Evolutionary conservation across 169 alveolate species (phyloP).

Genomic region (Eimeria necatrix): DNA sequence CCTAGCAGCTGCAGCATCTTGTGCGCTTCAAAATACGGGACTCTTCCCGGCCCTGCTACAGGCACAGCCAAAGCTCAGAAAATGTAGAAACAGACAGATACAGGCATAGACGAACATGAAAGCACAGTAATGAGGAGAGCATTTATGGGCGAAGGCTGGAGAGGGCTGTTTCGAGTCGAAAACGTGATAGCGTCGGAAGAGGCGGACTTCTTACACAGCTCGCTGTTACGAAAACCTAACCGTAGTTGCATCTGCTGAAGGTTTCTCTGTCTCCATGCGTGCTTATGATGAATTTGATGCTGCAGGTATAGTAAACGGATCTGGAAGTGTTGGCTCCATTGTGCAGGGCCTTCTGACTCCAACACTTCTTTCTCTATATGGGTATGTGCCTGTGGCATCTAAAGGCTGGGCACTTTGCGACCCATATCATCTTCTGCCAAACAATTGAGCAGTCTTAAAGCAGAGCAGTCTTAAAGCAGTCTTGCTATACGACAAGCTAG

Average conservation of each 20-base stretch:
- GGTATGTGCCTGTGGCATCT: conserved; percentile 61
- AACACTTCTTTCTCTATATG: conserved; percentile 78
- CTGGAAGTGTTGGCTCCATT: conserved; percentile 85
- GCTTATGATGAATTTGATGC: background rate
- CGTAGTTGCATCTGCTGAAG: no score
- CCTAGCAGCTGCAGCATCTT: conserved; percentile 33
- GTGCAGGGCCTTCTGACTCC: conserved; percentile 85
- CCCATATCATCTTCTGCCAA: no score
- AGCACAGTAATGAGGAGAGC: background rate
- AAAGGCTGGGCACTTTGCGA: background rate
- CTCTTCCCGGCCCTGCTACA: background rate
- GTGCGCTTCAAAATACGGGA: background rate
- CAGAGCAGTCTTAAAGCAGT: no score
- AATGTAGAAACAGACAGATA: background rate
- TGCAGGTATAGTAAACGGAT: conserved; percentile 85
- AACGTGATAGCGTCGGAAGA: no score
- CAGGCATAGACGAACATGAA: conserved; percentile 13
- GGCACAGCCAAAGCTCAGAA: background rate
- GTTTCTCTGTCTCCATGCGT: no score
- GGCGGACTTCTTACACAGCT: no score
- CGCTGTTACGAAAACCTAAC: no score
- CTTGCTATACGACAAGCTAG: background rate
- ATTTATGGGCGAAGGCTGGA: background rate
- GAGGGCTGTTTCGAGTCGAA: no score
- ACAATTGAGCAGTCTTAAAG: no score